Base-by-base conservation (phyloP, 371 early-diverging fungal genomes). In the Mortierella sp. region DNA sequence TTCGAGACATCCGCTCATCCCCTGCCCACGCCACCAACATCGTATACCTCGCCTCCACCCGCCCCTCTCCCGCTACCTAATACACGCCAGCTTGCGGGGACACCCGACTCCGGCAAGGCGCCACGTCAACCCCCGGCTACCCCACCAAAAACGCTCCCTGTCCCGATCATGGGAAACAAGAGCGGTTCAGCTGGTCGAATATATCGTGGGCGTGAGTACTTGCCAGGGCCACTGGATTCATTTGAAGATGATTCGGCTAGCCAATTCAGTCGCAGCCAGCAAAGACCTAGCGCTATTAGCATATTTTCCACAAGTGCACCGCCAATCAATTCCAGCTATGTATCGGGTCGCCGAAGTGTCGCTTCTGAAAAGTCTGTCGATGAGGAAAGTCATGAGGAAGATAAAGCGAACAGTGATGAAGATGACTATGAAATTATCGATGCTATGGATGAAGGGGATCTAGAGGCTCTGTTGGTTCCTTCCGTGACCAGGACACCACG, bases 281-380 rank as follows among this genome's bases (percentile, higher is more conserved):
- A 66, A 55, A 43, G 78, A 64, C 72, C 68, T 4, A 72, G 61
- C 40, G 64, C 73, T 1, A 72, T 68, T 13, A 68, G 28, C 23
- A 49, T 72, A 6, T 72, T 78, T 42, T 78, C 78, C 22, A 69
- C 78, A 17, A 78, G 78, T 49, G 78, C 78, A n/a, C 78, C 78
- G 0, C 66, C 73, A 1, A 58, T 72, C 26, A 72, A 58, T 26
- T 42, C 43, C 2, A 62, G 61, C 17, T 68, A 61, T 54, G 15
- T 49, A 12, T 15, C 28, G n/a, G 58, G 70, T 45, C 66, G 72
- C n/a, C 45, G 55, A 6, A 66, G 72, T 31, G 72, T 61, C 1
- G 32, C 47, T 1, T 68, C 75, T 26, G 19, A 19, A 35, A 67
- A 56, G 43, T 51, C 15, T n/a, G 37, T 37, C 37, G 42, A 54